A percentile compares a stretch with the other conserved stretches of the same genome.
These are phyloP conservation scores for Pichia gijzeniarum DNA, from an alignment of 805 yeast genomes.

Conservation along the genomic window DNA sequence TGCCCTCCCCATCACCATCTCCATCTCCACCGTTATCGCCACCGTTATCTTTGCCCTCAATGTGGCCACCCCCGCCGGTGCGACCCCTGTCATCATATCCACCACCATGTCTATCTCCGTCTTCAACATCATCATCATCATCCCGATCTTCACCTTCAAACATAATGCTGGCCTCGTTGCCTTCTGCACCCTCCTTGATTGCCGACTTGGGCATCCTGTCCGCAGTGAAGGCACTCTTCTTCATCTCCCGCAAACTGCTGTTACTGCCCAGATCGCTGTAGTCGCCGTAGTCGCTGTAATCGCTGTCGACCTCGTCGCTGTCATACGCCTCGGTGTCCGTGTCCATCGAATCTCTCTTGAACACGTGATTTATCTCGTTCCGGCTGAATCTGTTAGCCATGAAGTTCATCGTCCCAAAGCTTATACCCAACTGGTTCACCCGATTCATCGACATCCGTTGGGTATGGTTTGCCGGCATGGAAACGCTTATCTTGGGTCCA, in stretches of 20 bases:
- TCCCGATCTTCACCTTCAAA: constrained; percentile 24
- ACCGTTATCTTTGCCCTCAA: no score
- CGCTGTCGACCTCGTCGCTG: background rate
- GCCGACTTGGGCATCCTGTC: constrained; percentile 65
- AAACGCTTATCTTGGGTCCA: constrained; percentile 5
- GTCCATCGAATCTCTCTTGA: background rate
- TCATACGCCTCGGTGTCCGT: background rate
- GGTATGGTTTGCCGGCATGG: background rate
- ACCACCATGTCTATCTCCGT: constrained; percentile 1
- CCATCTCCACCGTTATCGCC: background rate
- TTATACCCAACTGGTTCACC: constrained; percentile 12
- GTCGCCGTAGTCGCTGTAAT: background rate
- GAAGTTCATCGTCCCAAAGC: constrained; percentile 12
- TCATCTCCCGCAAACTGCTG: constrained; percentile 25
- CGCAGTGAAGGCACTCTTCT: constrained; percentile 41
- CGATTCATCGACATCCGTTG: constrained; percentile 8
- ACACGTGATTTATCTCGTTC: constrained; percentile 6
- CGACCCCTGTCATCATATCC: background rate
- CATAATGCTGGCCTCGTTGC: constrained; percentile 57
- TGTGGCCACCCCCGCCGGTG: background rate
- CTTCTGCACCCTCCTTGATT: constrained; percentile 61
- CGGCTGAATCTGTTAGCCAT: constrained; percentile 10
- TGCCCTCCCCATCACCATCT: background rate
- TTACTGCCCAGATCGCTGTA: background rate
- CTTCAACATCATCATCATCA: background rate